Base-by-base conservation (phyloP, 1,284 basidiomycete genomes). In the Ganoderma lucidum region DNA sequence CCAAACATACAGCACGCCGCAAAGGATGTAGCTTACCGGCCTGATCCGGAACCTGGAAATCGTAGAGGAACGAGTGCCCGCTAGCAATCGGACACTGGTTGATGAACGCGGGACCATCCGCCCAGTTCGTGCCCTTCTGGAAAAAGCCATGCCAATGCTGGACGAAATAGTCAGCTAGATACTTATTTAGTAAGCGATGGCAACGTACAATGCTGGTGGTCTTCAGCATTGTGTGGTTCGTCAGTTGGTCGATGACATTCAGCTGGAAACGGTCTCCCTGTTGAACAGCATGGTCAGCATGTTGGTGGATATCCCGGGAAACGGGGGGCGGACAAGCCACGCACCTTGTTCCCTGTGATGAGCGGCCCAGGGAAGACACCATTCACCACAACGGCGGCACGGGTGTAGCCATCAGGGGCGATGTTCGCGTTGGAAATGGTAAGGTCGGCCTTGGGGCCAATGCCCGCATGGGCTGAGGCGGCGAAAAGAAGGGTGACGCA, bases 71-170 rank as follows among this genome's bases (percentile, higher is more conserved):
- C 15, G 79, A 80, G 14, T 80, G 70, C 0, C 81, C 80, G 0
- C 85, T 80, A 5, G 82, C 79, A 65, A 89, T 86, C 3, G 86
- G 86, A 73, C 88, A 89, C 73, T 87, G 85, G 53, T 80, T 84
- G 37, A 86, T 78, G 62, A 80, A 80, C 0, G 80, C 75, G 6
- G 74, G 69, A 6, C 81, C 80, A 41, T 82, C 81, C 6, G 78
- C 79, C 71, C 76, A 79, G 55, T 74, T 78, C 0, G 80, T 79
- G 73, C 73, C 74, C 63, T 66, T 74, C 76, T 75, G 81, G 58
- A 77, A 78, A 51, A 81, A 64, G 2, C 79, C 79, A 41, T 81
- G 80, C 81, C 81, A 82, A 65, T 82, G 81, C 80, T 81, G 41
- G 9, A 65, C 41, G 9, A 56, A 14, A 61, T 51, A 28, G 35